Percentiles rank a stretch among this genome's conserved stretches.
phyloP scores from a whole-genome alignment of 257 asterid species.

The Fraxinus pennsylvanica region DNA sequence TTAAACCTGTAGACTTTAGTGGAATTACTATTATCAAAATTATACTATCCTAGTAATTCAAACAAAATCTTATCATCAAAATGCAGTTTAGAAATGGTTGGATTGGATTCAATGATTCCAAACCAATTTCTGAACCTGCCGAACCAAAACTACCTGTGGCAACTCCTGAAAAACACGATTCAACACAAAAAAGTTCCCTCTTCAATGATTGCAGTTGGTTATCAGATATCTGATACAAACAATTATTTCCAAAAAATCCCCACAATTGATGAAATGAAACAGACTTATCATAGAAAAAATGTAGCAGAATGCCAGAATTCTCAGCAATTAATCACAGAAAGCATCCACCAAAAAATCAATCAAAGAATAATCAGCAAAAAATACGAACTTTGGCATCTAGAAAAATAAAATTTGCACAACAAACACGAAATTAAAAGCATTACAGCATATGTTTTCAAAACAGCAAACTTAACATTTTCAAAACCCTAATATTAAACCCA shows the following conservation, averaged over 20 bases:
- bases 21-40: not conserved
- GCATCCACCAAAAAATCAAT: not conserved
- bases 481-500: conserved; percentile 2
- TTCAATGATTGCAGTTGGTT: not conserved
- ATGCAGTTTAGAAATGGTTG: not conserved
- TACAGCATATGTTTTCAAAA: not conserved
- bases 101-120: not conserved
- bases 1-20: too few species aligned
- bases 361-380: not conserved
- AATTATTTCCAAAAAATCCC: not conserved
- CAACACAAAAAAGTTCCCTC: not conserved
- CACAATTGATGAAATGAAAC: conserved; percentile 5
- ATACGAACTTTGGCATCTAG: not conserved
- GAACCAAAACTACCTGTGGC: not conserved
- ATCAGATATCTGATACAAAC: not conserved
- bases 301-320: conserved; percentile 24
- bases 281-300: conserved; percentile 4
- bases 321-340: not conserved
- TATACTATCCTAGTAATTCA: not conserved
- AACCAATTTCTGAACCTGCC: not conserved
- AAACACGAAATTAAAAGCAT: conserved; percentile 14
- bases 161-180: not conserved
- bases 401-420: not conserved
- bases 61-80: not conserved
- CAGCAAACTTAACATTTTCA: not conserved